These are phyloP conservation scores for Monosporozyma solicola DNA, from an alignment of 805 yeast genomes.

Conservation along the genomic window DNA sequence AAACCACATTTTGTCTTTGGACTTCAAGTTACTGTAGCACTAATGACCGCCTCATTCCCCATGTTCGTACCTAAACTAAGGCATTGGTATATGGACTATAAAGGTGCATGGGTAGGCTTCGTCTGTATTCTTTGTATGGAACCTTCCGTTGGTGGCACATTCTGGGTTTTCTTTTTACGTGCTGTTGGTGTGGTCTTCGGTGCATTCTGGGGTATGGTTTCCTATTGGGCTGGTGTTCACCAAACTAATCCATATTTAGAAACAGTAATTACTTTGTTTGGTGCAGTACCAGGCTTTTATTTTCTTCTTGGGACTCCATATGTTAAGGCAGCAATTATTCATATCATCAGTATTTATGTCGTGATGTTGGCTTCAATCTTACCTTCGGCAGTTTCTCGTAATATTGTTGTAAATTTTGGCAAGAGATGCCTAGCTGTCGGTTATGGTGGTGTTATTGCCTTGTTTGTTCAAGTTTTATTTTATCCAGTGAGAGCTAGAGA, in stretches of 20 bases:
- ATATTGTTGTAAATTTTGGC: slow-evolving; percentile 37
- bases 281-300: slow-evolving; percentile 40
- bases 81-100: slow-evolving; percentile 39
- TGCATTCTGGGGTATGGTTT: slow-evolving; percentile 41
- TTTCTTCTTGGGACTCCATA: slow-evolving; percentile 38
- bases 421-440: slow-evolving; percentile 43
- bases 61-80: slow-evolving; percentile 41
- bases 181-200: slow-evolving; percentile 41
- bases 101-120: slow-evolving; percentile 48
- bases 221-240: slow-evolving; percentile 37
- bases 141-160: slow-evolving; percentile 43
- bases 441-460: slow-evolving; percentile 41
- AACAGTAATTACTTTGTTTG: slow-evolving; percentile 35
- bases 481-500: slow-evolving; percentile 43
- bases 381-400: slow-evolving; percentile 32
- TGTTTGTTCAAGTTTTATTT: slow-evolving; percentile 36
- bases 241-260: slow-evolving; percentile 36
- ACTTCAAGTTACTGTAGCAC: slow-evolving; percentile 37
- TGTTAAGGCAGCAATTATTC: slow-evolving; percentile 43
- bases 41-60: slow-evolving; percentile 42
- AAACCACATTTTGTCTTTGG: slow-evolving; percentile 38
- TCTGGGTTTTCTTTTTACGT: slow-evolving; percentile 39
- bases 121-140: slow-evolving; percentile 42
- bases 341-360: slow-evolving; percentile 38
- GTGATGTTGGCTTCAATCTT: slow-evolving; percentile 38